Conservation (phyloP, 2,329 filamentous ascomycete species). For the Knoxdaviesia proteae region DNA sequence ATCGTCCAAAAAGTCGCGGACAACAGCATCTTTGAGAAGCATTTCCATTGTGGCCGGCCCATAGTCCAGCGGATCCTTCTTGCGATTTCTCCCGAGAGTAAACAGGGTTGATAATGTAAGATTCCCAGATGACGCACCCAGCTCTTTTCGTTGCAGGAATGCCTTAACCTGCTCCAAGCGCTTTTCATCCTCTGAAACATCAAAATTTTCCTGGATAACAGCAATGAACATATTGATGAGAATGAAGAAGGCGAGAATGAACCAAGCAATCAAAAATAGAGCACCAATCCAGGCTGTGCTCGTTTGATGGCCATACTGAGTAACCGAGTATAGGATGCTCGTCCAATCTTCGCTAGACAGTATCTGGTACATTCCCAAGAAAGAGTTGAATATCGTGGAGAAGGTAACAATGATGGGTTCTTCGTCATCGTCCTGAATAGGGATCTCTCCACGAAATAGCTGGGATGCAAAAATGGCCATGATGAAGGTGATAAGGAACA, state of each 20-base stretch:
- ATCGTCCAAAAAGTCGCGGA: conserved; percentile 84
- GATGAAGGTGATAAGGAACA: conserved; percentile 87
- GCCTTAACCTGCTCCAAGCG: conserved; percentile 89
- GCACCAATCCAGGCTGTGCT: conserved; percentile 85
- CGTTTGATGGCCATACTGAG: conserved; percentile 39
- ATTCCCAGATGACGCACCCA: conserved; percentile 52
- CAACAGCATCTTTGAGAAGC: conserved; percentile 88
- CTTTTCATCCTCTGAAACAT: conserved; percentile 96
- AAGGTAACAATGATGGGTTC: conserved; percentile 55
- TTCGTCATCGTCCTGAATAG: conserved; percentile 36
- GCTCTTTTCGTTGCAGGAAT: conserved; percentile 77
- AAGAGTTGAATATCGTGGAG: conserved; percentile 81
- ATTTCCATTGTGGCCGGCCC: conserved; percentile 85
- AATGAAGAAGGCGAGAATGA: conserved; percentile 87
- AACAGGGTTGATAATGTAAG: conserved; percentile 56
- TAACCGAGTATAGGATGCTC: conserved; percentile 61
- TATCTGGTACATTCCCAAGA: conserved; percentile 94
- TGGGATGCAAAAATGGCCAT: conserved; percentile 86
- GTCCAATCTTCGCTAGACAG: conserved; percentile 97
- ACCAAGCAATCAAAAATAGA: conserved; percentile 83
- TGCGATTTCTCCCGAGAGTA: conserved; percentile 33
- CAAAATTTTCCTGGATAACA: conserved; percentile 98
- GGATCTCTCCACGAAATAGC: conserved; percentile 74
- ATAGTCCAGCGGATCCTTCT: conserved; percentile 71
- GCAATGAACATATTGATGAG: conserved; percentile 99